Evolutionary conservation across 805 yeast genomes (phyloP).

Genomic region (Kluyveromyces starmeri): DNA sequence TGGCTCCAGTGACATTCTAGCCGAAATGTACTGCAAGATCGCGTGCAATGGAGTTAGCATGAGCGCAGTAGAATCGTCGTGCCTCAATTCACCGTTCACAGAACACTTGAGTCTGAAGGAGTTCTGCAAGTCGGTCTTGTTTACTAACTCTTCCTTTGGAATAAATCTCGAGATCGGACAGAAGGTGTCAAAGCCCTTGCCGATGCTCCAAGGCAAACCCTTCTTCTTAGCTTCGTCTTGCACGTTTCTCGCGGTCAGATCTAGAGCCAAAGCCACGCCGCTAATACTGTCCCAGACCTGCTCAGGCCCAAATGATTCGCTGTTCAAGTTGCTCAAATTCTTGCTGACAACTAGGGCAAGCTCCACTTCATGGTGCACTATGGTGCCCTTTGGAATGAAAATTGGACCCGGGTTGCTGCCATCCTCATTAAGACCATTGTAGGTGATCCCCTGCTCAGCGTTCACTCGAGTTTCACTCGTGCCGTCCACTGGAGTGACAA

Average conservation of each 20-base stretch:
- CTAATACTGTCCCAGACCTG: constrained; percentile 73
- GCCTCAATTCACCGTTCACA: constrained; percentile 64
- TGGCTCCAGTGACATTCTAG: constrained; percentile 82
- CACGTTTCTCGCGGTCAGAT: constrained; percentile 91
- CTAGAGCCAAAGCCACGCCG: constrained; percentile 86
- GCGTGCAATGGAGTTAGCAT: constrained; percentile 86
- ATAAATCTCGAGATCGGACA: constrained; percentile 76
- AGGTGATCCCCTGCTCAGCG: constrained; percentile 10
- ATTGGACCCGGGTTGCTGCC: constrained; percentile 57
- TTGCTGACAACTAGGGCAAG: constrained; percentile 69
- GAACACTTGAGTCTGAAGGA: constrained; percentile 23
- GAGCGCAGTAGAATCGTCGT: constrained; percentile 64
- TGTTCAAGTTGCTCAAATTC: constrained; percentile 46
- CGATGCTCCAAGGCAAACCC: constrained; percentile 95
- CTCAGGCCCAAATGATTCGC: constrained; percentile 43
- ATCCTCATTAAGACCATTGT: constrained; percentile 19
- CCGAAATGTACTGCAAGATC: constrained; percentile 69
- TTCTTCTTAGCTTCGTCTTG: constrained; percentile 90
- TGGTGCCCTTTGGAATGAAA: constrained; percentile 69
- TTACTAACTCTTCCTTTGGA: constrained; percentile 53
- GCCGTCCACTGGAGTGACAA: constrained; percentile 42
- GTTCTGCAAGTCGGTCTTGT: constrained; percentile 44
- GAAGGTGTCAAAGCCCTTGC: constrained; percentile 95
- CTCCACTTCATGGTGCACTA: constrained; percentile 90
- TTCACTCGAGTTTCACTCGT: not conserved